Conservation (phyloP, 176 grass and related monocot species). For the Saccharum spontaneum region DNA sequence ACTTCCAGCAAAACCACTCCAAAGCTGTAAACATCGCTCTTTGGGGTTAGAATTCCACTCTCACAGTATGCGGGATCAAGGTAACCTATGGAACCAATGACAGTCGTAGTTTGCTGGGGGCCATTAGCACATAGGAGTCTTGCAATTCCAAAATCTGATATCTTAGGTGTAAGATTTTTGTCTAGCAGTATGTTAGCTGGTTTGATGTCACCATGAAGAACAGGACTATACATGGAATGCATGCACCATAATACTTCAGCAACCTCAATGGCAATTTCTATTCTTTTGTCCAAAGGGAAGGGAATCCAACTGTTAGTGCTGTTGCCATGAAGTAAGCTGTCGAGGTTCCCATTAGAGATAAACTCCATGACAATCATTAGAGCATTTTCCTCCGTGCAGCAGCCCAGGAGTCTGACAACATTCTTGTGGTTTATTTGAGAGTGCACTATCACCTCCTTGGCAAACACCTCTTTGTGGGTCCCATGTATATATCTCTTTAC, state of each 20-base stretch:
- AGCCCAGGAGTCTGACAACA: not conserved
- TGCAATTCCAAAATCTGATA: slow-evolving; percentile 22
- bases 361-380: not conserved
- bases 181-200: not conserved
- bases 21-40: slow-evolving; percentile 3
- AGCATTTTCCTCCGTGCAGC: not conserved
- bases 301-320: not conserved
- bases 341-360: not conserved
- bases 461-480: not conserved
- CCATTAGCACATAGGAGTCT: not conserved
- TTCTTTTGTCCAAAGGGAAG: not conserved
- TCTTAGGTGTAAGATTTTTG: not conserved
- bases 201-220: slow-evolving; percentile 18
- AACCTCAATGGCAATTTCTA: not conserved
- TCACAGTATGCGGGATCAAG: not conserved
- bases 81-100: not conserved
- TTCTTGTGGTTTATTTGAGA: slow-evolving; percentile 27
- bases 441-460: slow-evolving; percentile 5
- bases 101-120: not conserved
- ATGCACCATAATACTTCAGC: not conserved
- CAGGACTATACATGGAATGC: not conserved
- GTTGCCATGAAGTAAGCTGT: not conserved
- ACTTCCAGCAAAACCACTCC: not conserved
- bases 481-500: slow-evolving; percentile 5
- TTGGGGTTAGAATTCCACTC: not conserved